Conservation (phyloP, 768 basidiomycete genomes). For the Panaeolus papilionaceus region DNA sequence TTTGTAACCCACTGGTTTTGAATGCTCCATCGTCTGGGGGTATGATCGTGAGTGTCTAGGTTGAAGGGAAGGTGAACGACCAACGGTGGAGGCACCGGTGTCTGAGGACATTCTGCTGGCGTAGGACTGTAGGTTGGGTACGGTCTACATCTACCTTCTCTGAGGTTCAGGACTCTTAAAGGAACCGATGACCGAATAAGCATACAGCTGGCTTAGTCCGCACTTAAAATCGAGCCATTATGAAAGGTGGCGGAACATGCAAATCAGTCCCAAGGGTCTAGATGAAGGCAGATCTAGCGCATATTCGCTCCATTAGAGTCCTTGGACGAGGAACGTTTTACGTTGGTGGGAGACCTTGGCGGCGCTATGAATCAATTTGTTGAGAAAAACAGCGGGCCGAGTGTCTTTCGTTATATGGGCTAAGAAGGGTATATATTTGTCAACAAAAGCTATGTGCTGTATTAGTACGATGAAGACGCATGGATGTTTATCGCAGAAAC, state of each 20-base stretch:
- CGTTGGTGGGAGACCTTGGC: slow-evolving; percentile 4
- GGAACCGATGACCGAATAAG: background rate
- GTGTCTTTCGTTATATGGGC: background rate
- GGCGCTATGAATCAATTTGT: background rate
- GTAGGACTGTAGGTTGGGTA: background rate
- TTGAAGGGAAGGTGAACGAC: background rate
- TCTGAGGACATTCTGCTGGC: slow-evolving; percentile 3
- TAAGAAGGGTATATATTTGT: background rate
- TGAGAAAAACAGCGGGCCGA: background rate
- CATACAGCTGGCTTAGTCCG: background rate
- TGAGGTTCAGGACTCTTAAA: background rate
- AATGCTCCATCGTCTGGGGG: slow-evolving; percentile 32
- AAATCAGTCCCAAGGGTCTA: background rate
- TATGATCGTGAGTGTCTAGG: background rate
- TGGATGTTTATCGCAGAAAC: background rate
- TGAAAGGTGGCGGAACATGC: background rate
- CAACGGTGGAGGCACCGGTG: background rate
- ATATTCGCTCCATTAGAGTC: background rate
- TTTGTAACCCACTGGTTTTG: slow-evolving; percentile 59
- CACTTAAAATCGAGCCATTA: background rate
- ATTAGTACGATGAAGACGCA: background rate
- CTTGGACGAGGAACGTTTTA: background rate
- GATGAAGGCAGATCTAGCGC: slow-evolving; percentile 6
- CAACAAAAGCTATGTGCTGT: background rate
- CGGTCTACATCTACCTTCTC: background rate